Conservation (phyloP, 306 rosid species). For the Acacia melanoxylon region DNA sequence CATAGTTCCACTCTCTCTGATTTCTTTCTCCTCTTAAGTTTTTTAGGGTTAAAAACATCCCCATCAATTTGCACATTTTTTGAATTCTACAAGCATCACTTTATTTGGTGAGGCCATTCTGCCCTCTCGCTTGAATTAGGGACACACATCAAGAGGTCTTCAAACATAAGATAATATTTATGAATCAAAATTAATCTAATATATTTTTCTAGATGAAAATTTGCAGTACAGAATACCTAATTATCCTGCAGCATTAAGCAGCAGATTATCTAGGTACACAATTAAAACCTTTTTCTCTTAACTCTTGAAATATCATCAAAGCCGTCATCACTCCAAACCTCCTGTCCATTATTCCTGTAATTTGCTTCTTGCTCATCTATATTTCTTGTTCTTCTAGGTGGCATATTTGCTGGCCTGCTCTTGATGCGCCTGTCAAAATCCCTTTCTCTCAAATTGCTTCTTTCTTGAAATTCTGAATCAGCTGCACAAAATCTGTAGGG, state of each 20-base stretch:
- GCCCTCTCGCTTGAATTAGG: conserved; percentile 18
- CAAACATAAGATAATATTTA: conserved; percentile 3
- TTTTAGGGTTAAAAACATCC: neutral
- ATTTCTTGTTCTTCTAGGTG: conserved; percentile 50
- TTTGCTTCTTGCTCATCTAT: conserved; percentile 53
- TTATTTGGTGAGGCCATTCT: neutral
- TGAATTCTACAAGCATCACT: neutral
- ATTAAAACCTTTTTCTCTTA: conserved; percentile 59
- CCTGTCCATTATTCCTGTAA: conserved; percentile 46
- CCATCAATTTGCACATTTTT: conserved; percentile 6
- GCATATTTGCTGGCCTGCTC: conserved; percentile 48
- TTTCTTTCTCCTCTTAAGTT: neutral
- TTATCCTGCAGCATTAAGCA: conserved; percentile 3
- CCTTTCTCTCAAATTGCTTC: conserved; percentile 55
- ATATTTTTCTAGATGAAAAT: conserved; percentile 6
- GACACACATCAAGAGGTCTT: conserved; percentile 7
- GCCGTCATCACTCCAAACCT: conserved; percentile 50
- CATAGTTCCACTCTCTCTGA: neutral
- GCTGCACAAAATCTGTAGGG: conserved; percentile 49
- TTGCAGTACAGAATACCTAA: conserved; percentile 21
- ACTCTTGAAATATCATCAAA: conserved; percentile 37
- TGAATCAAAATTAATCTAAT: conserved; percentile 18
- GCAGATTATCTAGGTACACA: neutral
- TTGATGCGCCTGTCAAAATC: conserved; percentile 57
- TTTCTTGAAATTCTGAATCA: conserved; percentile 52